phyloP scores from a whole-genome alignment of 495 filamentous ascomycete species.

The Alectoria sarmentosa region DNA sequence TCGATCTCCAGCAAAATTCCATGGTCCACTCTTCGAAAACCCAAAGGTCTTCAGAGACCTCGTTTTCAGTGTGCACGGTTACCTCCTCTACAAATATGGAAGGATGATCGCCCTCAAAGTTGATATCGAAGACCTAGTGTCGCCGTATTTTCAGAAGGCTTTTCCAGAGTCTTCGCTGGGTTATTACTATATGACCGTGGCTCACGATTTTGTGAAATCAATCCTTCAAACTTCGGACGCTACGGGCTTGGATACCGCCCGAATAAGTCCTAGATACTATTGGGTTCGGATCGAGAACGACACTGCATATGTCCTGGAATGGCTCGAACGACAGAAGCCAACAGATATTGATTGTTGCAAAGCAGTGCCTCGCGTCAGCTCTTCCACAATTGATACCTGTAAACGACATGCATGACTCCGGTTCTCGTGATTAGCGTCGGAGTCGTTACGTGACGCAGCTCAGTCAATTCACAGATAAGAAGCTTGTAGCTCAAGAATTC shows the following conservation, averaged over 20 bases:
- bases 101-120: not conserved
- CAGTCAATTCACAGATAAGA: too few species aligned
- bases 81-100: not conserved
- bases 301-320: not conserved
- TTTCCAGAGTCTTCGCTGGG: slow-evolving; percentile 4
- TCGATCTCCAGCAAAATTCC: not conserved
- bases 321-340: not conserved
- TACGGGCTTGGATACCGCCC: not conserved
- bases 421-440: too few species aligned
- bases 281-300: not conserved
- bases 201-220: not conserved
- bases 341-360: not conserved
- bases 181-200: not conserved
- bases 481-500: too few species aligned
- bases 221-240: not conserved
- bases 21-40: not conserved
- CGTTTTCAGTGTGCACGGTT: not conserved
- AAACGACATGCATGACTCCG: not conserved
- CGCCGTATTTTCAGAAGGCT: slow-evolving; percentile 1
- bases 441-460: too few species aligned
- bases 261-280: not conserved
- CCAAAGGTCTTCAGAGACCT: not conserved
- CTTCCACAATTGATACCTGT: not conserved
- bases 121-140: not conserved
- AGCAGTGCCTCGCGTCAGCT: not conserved